A percentile compares a stretch with the other conserved stretches of the same genome.
phyloP scores from a whole-genome alignment of 2,329 filamentous ascomycete genomes.

The Graphium sp. region DNA sequence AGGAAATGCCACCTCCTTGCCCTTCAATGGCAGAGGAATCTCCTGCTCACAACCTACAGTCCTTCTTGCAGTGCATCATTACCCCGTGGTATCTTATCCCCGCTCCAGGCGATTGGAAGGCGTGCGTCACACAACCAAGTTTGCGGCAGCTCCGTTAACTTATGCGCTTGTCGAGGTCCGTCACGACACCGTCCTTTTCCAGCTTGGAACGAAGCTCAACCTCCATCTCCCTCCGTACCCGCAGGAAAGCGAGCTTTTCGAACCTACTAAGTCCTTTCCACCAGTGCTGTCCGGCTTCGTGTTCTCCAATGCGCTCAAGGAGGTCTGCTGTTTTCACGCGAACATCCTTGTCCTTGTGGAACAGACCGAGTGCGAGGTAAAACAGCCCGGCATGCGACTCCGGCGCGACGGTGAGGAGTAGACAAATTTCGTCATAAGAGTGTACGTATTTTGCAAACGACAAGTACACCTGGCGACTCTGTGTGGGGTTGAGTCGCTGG shows the following conservation, averaged over 20 bases:
- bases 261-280: constrained; percentile 79
- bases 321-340: constrained; percentile 62
- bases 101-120: too few relatives aligned
- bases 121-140: too few relatives aligned
- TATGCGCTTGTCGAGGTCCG: constrained; percentile 26
- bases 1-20: too few relatives aligned
- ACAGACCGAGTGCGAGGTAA: constrained; percentile 77
- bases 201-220: constrained; percentile 28
- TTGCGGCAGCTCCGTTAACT: too few relatives aligned
- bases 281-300: constrained; percentile 87
- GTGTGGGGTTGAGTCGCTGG: constrained; percentile 57
- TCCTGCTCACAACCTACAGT: too few relatives aligned
- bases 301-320: constrained; percentile 64
- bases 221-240: constrained; percentile 53
- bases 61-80: too few relatives aligned
- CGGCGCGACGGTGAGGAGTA: constrained; percentile 66
- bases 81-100: too few relatives aligned
- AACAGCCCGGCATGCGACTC: constrained; percentile 81
- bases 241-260: constrained; percentile 69
- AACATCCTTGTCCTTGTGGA: constrained; percentile 74
- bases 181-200: constrained; percentile 23
- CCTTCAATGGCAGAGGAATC: too few relatives aligned
- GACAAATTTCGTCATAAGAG: constrained; percentile 71
- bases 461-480: constrained; percentile 73
- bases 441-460: constrained; percentile 61